Evolutionary conservation across 116 monocot genomes (phyloP).

Genomic region (Papilionanthe hybrid): DNA sequence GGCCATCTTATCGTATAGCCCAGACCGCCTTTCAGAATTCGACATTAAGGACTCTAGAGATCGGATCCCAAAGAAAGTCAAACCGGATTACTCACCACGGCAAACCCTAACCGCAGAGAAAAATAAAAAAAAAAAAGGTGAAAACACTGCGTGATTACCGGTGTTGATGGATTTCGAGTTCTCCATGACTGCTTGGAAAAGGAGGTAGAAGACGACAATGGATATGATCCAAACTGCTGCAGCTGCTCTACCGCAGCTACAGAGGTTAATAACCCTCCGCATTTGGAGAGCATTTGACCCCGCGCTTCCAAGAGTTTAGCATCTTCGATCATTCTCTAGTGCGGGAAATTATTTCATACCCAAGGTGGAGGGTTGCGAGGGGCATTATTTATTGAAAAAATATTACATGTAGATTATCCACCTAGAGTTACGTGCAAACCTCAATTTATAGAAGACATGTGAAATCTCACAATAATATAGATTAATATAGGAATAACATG

Average conservation of each 20-base stretch:
- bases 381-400: too few species aligned
- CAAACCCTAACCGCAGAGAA: not conserved
- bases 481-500: too few species aligned
- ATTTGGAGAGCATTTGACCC: too few species aligned
- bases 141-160: conserved; percentile 9
- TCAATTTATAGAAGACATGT: too few species aligned
- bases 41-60: conserved; percentile 16
- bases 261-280: not conserved
- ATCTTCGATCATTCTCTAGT: not conserved
- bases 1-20: conserved; percentile 68
- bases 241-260: not conserved
- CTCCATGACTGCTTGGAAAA: conserved; percentile 28
- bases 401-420: too few species aligned
- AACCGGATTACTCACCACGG: not conserved
- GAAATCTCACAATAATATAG: too few species aligned
- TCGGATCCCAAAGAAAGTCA: not conserved
- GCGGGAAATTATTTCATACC: too few species aligned
- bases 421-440: too few species aligned
- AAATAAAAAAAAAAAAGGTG: not conserved
- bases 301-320: not conserved
- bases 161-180: conserved; percentile 13
- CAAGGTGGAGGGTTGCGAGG: too few species aligned
- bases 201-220: conserved; percentile 33
- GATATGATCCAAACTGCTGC: conserved; percentile 37
- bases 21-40: conserved; percentile 37